Conservation (phyloP, 2,329 filamentous ascomycete genomes). For the Penicillium freii region DNA sequence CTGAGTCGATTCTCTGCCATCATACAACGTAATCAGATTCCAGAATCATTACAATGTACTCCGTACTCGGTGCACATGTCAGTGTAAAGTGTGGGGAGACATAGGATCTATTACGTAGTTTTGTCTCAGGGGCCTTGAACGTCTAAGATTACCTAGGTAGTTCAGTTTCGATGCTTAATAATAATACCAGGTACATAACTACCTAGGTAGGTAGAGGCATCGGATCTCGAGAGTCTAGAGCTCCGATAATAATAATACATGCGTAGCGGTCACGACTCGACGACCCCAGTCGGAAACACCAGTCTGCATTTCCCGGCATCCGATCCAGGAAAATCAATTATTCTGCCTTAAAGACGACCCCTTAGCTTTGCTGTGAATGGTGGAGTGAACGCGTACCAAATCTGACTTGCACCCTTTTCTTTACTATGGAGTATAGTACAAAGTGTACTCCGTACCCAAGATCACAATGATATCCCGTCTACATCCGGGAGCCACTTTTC, state of each 20-base stretch:
- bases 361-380: background rate
- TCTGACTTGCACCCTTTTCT: background rate
- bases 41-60: background rate
- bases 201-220: background rate
- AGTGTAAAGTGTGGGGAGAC: slow-evolving; percentile 4
- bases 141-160: slow-evolving; percentile 4
- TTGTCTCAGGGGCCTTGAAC: slow-evolving; percentile 11
- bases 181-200: background rate
- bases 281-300: slow-evolving; percentile 4
- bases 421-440: background rate
- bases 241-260: background rate
- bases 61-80: background rate
- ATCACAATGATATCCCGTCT: slow-evolving; percentile 11
- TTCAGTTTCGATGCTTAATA: background rate
- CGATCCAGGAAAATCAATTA: slow-evolving; percentile 6
- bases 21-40: background rate
- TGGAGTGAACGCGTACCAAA: slow-evolving; percentile 13
- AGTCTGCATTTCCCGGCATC: slow-evolving; percentile 5
- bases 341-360: slow-evolving; percentile 8
- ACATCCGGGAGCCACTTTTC: slow-evolving; percentile 9
- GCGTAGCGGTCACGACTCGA: slow-evolving; percentile 6
- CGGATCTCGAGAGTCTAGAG: slow-evolving; percentile 9
- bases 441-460: background rate
- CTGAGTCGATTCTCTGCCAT: background rate
- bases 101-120: slow-evolving; percentile 9